Base-by-base conservation (phyloP, 2,329 filamentous ascomycete species). In the Cryphonectria nitschkei region DNA sequence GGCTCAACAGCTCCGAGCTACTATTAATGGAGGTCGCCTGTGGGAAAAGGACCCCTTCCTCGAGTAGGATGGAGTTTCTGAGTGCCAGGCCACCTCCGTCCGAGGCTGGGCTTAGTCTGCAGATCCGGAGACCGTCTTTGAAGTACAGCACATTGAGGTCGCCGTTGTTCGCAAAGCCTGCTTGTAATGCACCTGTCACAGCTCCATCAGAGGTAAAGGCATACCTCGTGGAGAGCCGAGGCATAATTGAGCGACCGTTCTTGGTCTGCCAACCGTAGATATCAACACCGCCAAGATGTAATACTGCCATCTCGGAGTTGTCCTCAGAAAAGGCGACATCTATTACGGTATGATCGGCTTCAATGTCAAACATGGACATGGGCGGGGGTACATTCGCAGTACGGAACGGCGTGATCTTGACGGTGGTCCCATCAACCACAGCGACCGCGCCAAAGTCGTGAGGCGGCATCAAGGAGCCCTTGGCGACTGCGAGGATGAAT, bases 371-470 rank as follows among this genome's bases (percentile, higher is more conserved):
- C 73, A 95, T 86, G 22, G 94, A 90, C 94, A 98, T 98, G 0
- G 96, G 96, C 39, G 96, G 96, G 34, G 96, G 96, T 3, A 98
- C 86, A 76, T 96, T 97, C 16, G 94, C 92, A 65, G 91, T 87
- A 73, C 93, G 87, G 74, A 99, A 87, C 0, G 96, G 94, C 0
- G 96, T 98, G 62, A 98, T 80, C 78, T 97, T 97, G 71, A 98
- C 81, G 3, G 78, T 88, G 64, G 82, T 87, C 22, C 96, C 96
- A 79, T 98, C 96, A 58, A 98, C 89, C 6, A 97, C 94, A 13
- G 90, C 92, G 56, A 97, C 90, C 22, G 91, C 86, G 39, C 95
- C 95, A 77, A 90, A 86, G 80, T 98, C 95, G 73, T 92, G 79
- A 0, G 94, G 94, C 14, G 90, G 86, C 2, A 83, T 82, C 34